Conservation (phyloP, 257 asterid species). For the Solanum tarapatanum region DNA sequence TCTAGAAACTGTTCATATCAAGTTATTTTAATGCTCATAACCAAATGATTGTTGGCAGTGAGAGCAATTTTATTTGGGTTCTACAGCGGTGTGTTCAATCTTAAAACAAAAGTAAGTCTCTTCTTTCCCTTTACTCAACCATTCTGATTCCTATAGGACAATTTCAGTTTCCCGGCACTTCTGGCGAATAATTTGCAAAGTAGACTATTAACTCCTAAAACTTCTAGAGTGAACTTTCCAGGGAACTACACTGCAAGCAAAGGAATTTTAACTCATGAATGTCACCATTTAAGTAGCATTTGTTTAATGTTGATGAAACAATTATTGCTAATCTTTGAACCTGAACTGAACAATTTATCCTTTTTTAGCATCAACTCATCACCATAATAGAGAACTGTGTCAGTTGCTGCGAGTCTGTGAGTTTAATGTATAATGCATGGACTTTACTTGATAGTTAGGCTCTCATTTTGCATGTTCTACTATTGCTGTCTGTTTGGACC, state of each 20-base stretch:
- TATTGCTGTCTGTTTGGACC: not conserved
- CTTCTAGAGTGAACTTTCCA: not conserved
- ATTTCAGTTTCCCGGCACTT: not conserved
- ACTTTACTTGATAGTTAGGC: not conserved
- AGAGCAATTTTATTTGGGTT: conserved; percentile 20
- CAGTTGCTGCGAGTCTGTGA: not conserved
- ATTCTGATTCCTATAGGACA: not conserved
- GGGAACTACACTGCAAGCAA: not conserved
- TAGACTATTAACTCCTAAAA: not conserved
- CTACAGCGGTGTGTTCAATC: conserved; percentile 5
- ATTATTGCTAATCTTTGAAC: not conserved
- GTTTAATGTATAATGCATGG: not conserved
- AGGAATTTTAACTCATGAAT: not conserved
- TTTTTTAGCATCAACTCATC: not conserved
- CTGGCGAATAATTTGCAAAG: not conserved
- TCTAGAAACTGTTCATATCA: not conserved
- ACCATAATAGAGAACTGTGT: not conserved
- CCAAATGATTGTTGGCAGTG: conserved; percentile 1
- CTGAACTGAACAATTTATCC: not conserved
- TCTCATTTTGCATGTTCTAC: not conserved
- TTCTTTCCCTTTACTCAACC: not conserved
- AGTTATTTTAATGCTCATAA: not conserved
- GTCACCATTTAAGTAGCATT: not conserved
- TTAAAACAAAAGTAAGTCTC: conserved; percentile 8
- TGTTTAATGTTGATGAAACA: not conserved